These are phyloP conservation scores for Globisporangium paroecandrum DNA, from an alignment of 352 stramenopile genomes.

Conservation along the genomic window DNA sequence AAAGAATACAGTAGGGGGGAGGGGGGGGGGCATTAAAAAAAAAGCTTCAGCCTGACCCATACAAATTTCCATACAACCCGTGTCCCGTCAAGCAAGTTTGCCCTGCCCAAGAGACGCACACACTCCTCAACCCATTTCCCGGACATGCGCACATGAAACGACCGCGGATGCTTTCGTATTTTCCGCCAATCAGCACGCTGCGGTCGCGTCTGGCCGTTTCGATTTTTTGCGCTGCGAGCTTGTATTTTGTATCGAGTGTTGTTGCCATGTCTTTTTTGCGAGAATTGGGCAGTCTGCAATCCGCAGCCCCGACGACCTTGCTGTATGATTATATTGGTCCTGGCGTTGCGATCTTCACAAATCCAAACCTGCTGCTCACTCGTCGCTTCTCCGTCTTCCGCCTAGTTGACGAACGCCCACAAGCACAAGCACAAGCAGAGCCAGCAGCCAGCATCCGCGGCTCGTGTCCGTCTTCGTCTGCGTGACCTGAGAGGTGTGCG, in stretches of 20 bases:
- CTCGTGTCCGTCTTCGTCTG: not conserved
- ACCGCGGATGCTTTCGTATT: not conserved
- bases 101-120: not conserved
- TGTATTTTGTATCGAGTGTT: not conserved
- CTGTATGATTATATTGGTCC: not conserved
- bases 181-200: slow-evolving; percentile 14
- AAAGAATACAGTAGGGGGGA: not conserved
- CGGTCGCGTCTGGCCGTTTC: slow-evolving; percentile 15
- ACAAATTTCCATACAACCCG: slow-evolving; percentile 2
- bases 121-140: slow-evolving; percentile 7
- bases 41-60: not conserved
- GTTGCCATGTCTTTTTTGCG: not conserved
- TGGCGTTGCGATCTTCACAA: not conserved
- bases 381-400: not conserved
- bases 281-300: not conserved
- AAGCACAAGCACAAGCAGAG: not conserved
- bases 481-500: not conserved
- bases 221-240: slow-evolving; percentile 10
- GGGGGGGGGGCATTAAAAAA: not conserved
- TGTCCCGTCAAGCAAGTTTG: slow-evolving; percentile 4
- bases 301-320: not conserved
- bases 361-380: not conserved
- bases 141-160: slow-evolving; percentile 8
- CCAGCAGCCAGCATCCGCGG: not conserved
- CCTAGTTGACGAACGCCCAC: not conserved